phyloP scores from a whole-genome alignment of 208 protist species.

The Crithidia acanthocephali region DNA sequence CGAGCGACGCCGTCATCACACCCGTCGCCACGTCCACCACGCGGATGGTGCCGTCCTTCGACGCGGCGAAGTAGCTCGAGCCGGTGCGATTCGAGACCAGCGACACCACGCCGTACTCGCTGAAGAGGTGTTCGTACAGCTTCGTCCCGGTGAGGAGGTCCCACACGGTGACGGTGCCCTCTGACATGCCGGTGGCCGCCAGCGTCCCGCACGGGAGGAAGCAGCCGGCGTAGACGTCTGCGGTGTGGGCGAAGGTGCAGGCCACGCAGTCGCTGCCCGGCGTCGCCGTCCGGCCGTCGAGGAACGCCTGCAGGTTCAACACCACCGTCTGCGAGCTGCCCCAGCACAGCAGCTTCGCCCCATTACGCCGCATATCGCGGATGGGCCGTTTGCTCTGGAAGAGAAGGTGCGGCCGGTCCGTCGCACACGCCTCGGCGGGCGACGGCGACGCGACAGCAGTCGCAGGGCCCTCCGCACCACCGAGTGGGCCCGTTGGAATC shows the following conservation, averaged over 20 bases:
- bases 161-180: slow-evolving; percentile 83
- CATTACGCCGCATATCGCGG: slow-evolving; percentile 48
- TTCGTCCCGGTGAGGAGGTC: slow-evolving; percentile 61
- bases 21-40: slow-evolving; percentile 81
- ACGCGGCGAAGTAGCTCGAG: slow-evolving; percentile 78
- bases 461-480: not conserved
- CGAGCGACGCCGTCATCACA: slow-evolving; percentile 65
- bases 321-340: slow-evolving; percentile 67
- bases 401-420: slow-evolving; percentile 31
- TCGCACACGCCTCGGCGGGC: slow-evolving; percentile 12
- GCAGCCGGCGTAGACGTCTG: slow-evolving; percentile 73
- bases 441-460: not conserved
- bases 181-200: slow-evolving; percentile 74
- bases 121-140: slow-evolving; percentile 75
- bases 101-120: slow-evolving; percentile 61
- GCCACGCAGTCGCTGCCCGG: slow-evolving; percentile 22
- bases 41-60: slow-evolving; percentile 73
- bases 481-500: slow-evolving; percentile 44
- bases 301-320: slow-evolving; percentile 46
- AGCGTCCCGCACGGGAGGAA: slow-evolving; percentile 79
- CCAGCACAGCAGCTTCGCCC: slow-evolving; percentile 66
- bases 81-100: slow-evolving; percentile 66
- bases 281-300: slow-evolving; percentile 7
- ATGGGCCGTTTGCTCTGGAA: slow-evolving; percentile 58
- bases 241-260: slow-evolving; percentile 60